Base-by-base conservation (phyloP, 2,329 filamentous ascomycete genomes). In the Stenocarpella maydis region DNA sequence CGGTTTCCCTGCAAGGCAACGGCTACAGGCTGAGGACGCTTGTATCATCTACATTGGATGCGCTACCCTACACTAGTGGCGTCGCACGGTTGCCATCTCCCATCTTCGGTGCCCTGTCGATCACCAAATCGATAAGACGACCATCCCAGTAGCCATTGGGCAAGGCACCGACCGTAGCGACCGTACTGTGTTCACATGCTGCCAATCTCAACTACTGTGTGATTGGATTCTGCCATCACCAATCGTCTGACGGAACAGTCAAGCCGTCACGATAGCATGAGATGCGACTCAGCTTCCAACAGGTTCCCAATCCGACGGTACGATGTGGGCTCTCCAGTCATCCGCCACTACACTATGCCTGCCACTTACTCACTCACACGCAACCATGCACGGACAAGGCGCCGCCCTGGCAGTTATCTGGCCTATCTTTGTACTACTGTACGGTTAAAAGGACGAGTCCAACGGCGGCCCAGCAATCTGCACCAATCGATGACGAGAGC, bases 271-370 rank as follows among this genome's bases (percentile, higher is more conserved):
- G 21, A 50, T 39, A 67, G 28, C 21, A 53, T 67, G 28, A 39
- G 41, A 37, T 49, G 53, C 69, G 54, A 43, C n/a, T 66, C 60
- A 71, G 41, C 52, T 60, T 60, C 53, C 67, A n/a, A 10, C 41
- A 67, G 24, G 34, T 37, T 26, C 14, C 50, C 43, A 26, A n/a
- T 54, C 67, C 34, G 17, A 31, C 45, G 50, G 70, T 71, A 49
- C 70, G 43, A 71, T 67, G 43, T 71, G 67, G 63, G 21, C 54
- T 34, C n/a, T 31, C 66, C 70, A 69, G n/a, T 50, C 66, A 52
- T 54, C 52, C 37, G 24, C 47, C 47, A 50, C 31, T 34, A 4
- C n/a, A n/a, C 8, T 28, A 45, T 69, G 64, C 67, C 55, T 53
- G 41, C 58, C 58, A 47, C 41, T 47, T 21, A 9, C 53, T 24